These are phyloP conservation scores for Protostelium mycophagum DNA, from an alignment of 78 protist genomes.

Conservation along the genomic window DNA sequence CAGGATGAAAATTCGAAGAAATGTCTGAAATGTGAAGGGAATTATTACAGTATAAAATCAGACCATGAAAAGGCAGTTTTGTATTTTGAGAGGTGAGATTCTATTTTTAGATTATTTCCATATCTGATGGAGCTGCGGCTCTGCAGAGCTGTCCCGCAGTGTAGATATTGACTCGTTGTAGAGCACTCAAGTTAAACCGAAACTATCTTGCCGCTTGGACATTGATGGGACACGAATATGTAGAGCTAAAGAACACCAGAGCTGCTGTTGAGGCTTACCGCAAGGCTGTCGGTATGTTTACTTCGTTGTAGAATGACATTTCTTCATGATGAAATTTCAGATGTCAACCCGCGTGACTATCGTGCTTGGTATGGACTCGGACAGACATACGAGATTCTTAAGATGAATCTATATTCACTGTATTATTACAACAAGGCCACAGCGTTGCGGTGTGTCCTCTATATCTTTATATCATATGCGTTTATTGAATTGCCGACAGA, in stretches of 20 bases:
- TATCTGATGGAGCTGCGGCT: too few species aligned
- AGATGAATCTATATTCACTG: conserved; percentile 77
- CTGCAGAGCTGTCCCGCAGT: not conserved
- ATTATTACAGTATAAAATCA: conserved; percentile 75
- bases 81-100: conserved; percentile 84
- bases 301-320: not conserved
- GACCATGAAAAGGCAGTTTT: conserved; percentile 90
- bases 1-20: not conserved
- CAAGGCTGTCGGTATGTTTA: conserved; percentile 46
- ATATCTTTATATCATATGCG: not conserved
- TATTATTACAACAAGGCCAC: conserved; percentile 88
- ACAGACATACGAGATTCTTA: conserved; percentile 90
- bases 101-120: not conserved
- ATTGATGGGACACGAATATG: conserved; percentile 93
- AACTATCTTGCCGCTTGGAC: conserved; percentile 90
- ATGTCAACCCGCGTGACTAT: conserved; percentile 82
- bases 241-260: conserved; percentile 83
- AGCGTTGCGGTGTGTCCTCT: not conserved
- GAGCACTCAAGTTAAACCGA: conserved; percentile 20
- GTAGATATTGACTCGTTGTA: not conserved
- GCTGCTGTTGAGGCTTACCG: conserved; percentile 93
- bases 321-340: conserved; percentile 2
- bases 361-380: conserved; percentile 97
- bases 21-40: conserved; percentile 40
- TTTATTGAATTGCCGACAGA: not conserved